Evolutionary conservation across 768 basidiomycete genomes (phyloP).

Genomic region (Cyathus striatus): DNA sequence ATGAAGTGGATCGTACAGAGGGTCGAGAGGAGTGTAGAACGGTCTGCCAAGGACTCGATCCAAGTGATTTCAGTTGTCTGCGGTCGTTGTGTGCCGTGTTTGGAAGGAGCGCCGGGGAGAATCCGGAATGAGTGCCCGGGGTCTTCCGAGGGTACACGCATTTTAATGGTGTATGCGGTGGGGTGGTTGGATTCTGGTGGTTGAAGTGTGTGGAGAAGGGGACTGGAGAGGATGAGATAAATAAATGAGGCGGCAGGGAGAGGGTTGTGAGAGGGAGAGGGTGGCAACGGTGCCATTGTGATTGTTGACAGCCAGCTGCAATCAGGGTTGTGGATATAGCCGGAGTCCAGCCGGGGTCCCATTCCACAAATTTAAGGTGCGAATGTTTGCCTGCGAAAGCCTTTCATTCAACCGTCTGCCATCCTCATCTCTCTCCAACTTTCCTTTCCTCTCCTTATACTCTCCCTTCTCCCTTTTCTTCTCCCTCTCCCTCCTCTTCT

Average conservation of each 20-base stretch:
- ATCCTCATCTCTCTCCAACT: slow-evolving; percentile 4
- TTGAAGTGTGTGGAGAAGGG: background rate
- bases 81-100: background rate
- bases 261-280: background rate
- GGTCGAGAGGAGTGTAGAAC: background rate
- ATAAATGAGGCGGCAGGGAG: too few relatives aligned
- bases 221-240: too few relatives aligned
- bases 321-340: background rate
- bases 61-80: background rate
- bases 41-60: background rate
- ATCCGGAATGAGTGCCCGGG: too few relatives aligned
- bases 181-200: background rate
- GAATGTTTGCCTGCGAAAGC: background rate
- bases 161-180: background rate
- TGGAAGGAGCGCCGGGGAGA: background rate
- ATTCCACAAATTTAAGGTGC: background rate
- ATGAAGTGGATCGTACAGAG: too few relatives aligned
- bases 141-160: too few relatives aligned
- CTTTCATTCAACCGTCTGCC: background rate
- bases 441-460: background rate
- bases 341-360: background rate
- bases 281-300: background rate
- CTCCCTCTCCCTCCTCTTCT: background rate
- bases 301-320: background rate
- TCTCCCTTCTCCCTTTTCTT: slow-evolving; percentile 7